phyloP scores from a whole-genome alignment of 345 rosid species.

The Camelina laxa region DNA sequence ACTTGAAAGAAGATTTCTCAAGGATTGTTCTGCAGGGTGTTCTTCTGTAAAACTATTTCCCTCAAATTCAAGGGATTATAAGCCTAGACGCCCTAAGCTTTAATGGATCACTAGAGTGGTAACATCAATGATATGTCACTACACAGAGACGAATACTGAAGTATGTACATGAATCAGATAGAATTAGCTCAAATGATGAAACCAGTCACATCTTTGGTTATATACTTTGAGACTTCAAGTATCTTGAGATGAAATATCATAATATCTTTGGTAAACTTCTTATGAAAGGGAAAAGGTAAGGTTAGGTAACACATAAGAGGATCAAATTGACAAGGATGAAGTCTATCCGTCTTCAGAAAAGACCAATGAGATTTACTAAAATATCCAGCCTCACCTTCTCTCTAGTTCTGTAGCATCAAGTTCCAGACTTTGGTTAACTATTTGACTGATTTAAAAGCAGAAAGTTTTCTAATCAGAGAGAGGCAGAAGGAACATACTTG shows the following conservation, averaged over 20 bases:
- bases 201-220: background rate
- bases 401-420: background rate
- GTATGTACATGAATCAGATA: background rate
- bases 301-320: too few relatives aligned
- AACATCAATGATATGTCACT: background rate
- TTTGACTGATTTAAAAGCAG: too few relatives aligned
- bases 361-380: background rate
- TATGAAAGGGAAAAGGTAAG: too few relatives aligned
- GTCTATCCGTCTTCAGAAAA: background rate
- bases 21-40: too few relatives aligned
- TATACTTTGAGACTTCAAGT: background rate
- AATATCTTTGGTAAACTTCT: too few relatives aligned
- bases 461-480: too few relatives aligned
- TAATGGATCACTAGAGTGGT: background rate
- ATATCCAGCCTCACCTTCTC: background rate
- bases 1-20: too few relatives aligned
- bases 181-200: background rate
- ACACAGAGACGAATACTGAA: constrained; percentile 2
- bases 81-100: background rate
- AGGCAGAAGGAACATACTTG: constrained; percentile 21
- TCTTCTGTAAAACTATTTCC: too few relatives aligned
- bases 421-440: too few relatives aligned
- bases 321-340: too few relatives aligned
- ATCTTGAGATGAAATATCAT: background rate
- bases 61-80: background rate